These are phyloP conservation scores for Oryza glumipatula DNA, from an alignment of 176 grass and related monocot species.

Conservation along the genomic window DNA sequence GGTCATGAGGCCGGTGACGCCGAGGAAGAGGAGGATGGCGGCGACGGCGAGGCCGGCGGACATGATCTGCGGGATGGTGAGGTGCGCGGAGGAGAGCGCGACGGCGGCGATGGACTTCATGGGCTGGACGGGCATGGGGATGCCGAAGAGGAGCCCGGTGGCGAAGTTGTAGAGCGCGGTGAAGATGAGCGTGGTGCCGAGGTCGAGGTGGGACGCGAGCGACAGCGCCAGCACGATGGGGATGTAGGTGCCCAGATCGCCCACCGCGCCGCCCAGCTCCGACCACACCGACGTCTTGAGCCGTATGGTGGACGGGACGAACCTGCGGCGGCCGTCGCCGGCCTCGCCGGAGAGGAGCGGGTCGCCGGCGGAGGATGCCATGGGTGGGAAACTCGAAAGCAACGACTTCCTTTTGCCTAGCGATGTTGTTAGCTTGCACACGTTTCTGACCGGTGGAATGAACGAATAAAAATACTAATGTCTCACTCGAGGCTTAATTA, in stretches of 20 bases:
- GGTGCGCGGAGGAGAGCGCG: constrained; percentile 69
- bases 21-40: constrained; percentile 68
- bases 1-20: constrained; percentile 80
- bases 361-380: constrained; percentile 34
- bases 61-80: constrained; percentile 85
- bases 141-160: constrained; percentile 79
- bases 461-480: constrained; percentile 1
- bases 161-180: constrained; percentile 86
- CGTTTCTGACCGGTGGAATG: neutral
- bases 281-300: constrained; percentile 69
- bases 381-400: neutral
- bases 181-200: constrained; percentile 84
- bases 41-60: constrained; percentile 68
- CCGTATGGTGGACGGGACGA: constrained; percentile 31
- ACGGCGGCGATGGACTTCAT: constrained; percentile 97
- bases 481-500: neutral
- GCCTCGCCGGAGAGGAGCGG: constrained; percentile 49
- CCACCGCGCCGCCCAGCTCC: constrained; percentile 77
- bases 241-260: constrained; percentile 91
- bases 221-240: constrained; percentile 82
- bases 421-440: constrained; percentile 20
- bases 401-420: neutral
- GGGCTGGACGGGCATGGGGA: constrained; percentile 95
- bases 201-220: constrained; percentile 69
- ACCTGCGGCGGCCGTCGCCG: neutral